Base-by-base conservation (phyloP, 192 early-diverging fungal species). In the Dimargaris cristalligena region DNA sequence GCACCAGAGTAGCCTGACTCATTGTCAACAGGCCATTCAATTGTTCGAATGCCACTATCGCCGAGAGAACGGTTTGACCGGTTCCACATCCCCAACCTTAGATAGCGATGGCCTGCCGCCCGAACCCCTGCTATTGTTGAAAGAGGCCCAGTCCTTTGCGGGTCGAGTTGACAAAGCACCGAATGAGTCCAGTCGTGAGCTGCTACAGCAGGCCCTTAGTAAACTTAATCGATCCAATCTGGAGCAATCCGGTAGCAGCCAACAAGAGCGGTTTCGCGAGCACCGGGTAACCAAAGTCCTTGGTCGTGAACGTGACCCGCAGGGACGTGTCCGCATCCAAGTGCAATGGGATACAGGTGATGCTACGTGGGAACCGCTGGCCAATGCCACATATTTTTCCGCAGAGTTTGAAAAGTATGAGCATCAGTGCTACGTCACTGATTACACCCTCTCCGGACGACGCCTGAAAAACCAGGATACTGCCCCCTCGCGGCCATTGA, bases 311-410 rank as follows among this genome's bases (percentile, higher is more conserved):
- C 16, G 20, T 13, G 54, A 56, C 23, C 26, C 23, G 3, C 20
- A 28, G 16, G 54, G 54, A 1, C 54, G 23, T 20, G 54, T 56
- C 1, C 54, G 54, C 14, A 33, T 56, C 13, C 54, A 56, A 23
- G 54, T 56, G 31, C 16, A 56, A 23, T 56, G 54, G 54, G 20
- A 16, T 16, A 23, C 10, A 28, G 54, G 54, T 22, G 10, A 28
- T 1, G 29, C 20, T 11, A 33, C 54, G 0, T 56, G 54, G 54
- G 54, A 56, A 34, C 54, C 54, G 14, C 18, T 56, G 26, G 54
- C 54, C 54, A 13, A 29, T 13, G 31, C 31, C 28, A 4, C 29
- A 20, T 56, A 56, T 14, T 56, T 56, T 34, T 4, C 1, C 13
- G 2, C 54, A 2, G 31, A 34, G 1, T 56, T 56, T 34, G 54